Base-by-base conservation (phyloP, 2,329 filamentous ascomycete species). In the Fusarium haematococcum region DNA sequence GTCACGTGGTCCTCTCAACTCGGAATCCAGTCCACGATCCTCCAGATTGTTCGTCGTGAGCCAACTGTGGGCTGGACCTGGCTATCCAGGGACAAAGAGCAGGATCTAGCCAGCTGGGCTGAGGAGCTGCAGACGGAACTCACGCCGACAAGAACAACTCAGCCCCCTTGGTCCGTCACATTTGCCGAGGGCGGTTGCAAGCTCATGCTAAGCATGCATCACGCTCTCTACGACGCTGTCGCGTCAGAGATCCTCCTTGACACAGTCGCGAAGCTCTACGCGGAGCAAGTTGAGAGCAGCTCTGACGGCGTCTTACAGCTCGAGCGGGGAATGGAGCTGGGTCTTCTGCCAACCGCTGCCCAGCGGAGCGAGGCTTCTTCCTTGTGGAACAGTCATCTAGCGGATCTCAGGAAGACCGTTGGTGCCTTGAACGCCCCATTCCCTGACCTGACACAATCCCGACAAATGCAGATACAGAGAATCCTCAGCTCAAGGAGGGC, bases 131-230 rank as follows among this genome's bases (percentile, higher is more conserved):
- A 73, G 52, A 9, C 18, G 1, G 70, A 67, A 5, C n/a, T 73
- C 0, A 45, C 70, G 0, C 70, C 69, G 1, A 66, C 70, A 4
- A 57, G 6, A 18, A 23, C 61, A 2, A 25, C 10, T 0, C 27
- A 61, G 1, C 45, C 70, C 6, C 70, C 66, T 0, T 73, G 70
- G 70, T 62, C 70, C 1, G 23, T 73, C 1, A 67, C 66, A 0
- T 70, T 73, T 2, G 14, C 65, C 1, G n/a, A 60, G 4, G 18
- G 58, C 16, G 62, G 43, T 14, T 14, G 11, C 20, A 57, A 57
- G 23, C n/a, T 73, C 39, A 73, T 73, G 66, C 52, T 73, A 2
- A 73, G 70, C 5, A 73, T 73, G 61, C 70, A 73, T 9, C 70
- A 73, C 5, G 23, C 66, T 0, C 61, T 73, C 2, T 67, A 73